phyloP scores from a whole-genome alignment of 2,329 filamentous ascomycete species.

The Hysterium pulicare region DNA sequence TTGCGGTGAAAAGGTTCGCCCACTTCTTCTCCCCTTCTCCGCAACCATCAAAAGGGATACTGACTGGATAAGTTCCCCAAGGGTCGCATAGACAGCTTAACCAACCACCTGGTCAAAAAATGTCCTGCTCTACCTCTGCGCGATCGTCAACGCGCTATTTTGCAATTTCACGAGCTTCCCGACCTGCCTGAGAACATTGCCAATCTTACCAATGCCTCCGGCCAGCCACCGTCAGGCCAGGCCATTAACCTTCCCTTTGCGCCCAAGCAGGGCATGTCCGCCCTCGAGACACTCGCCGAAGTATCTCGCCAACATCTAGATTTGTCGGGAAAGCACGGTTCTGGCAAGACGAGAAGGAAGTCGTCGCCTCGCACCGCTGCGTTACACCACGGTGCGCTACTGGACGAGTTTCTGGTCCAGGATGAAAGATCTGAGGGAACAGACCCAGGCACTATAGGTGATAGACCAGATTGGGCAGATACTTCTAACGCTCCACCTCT shows the following conservation, averaged over 20 bases:
- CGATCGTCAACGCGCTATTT: conserved; percentile 71
- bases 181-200: conserved; percentile 46
- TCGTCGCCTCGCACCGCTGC: conserved; percentile 13
- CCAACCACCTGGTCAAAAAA: conserved; percentile 78
- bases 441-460: conserved; percentile 21
- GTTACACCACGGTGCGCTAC: conserved; percentile 21
- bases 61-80: conserved; percentile 64
- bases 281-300: conserved; percentile 81
- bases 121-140: conserved; percentile 74
- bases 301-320: conserved; percentile 74
- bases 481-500: conserved; percentile 31
- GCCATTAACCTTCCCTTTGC: conserved; percentile 42
- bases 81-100: conserved; percentile 79
- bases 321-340: conserved; percentile 45
- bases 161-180: conserved; percentile 68
- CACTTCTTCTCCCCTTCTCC: background rate
- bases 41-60: background rate
- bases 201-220: conserved; percentile 15
- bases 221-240: conserved; percentile 24
- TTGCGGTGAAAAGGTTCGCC: conserved; percentile 67
- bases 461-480: conserved; percentile 16
- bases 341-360: conserved; percentile 25
- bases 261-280: conserved; percentile 65
- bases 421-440: conserved; percentile 33
- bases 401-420: conserved; percentile 38